A percentile compares a stretch with the other conserved stretches of the same genome.
Evolutionary conservation across 192 early-diverging fungal genomes (phyloP).

Genomic region (Piromyces sp.): DNA sequence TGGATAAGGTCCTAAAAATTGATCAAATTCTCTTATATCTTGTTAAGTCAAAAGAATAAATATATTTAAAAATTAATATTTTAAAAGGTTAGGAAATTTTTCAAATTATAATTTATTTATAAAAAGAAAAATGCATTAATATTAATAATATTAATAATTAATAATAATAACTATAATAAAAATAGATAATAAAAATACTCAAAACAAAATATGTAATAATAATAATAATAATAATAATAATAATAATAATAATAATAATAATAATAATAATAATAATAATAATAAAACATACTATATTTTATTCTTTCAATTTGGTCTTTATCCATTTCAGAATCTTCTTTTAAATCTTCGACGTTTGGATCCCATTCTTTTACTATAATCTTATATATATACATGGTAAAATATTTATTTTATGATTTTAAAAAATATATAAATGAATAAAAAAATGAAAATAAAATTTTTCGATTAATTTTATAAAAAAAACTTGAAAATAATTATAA

Average conservation of each 20-base stretch:
- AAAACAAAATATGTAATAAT: no score
- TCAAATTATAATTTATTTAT: no score
- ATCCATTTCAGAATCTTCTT: constrained; percentile 28
- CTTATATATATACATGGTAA: constrained; percentile 13
- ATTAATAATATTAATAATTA: no score
- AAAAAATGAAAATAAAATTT: constrained; percentile 9
- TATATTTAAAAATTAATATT: background rate
- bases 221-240: background rate
- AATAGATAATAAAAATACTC: no score
- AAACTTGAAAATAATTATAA: no score
- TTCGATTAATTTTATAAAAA: no score
- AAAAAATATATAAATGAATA: background rate
- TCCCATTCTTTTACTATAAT: constrained; percentile 72
- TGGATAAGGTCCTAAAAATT: constrained; percentile 65
- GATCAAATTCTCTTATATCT: constrained; percentile 67
- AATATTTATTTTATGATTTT: no score
- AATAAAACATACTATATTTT: constrained; percentile 27
- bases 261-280: background rate
- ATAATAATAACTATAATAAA: no score
- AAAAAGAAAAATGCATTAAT: no score
- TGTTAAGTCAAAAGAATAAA: no score
- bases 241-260: background rate
- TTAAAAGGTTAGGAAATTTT: no score
- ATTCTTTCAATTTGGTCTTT: constrained; percentile 41
- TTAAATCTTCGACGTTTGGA: constrained; percentile 47